Evolutionary conservation across 306 rosid genomes (phyloP).

Genomic region (Dalbergia cultrata): DNA sequence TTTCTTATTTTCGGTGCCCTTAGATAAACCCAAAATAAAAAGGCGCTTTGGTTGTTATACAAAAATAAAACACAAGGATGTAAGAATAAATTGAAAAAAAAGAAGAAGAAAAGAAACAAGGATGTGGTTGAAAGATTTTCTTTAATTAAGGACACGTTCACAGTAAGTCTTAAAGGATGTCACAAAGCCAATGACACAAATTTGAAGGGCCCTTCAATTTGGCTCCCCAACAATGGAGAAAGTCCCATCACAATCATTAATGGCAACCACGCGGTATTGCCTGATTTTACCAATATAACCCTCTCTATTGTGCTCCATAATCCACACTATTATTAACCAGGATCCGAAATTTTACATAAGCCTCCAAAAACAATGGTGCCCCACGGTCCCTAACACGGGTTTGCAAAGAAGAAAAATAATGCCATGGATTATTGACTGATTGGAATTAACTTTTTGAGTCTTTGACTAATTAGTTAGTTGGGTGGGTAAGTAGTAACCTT

Average conservation of each 20-base stretch:
- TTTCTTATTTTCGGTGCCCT: no score
- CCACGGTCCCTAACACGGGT: not conserved
- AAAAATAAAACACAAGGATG: no score
- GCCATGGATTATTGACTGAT: not conserved
- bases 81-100: no score
- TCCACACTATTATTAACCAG: not conserved
- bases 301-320: not conserved
- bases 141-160: not conserved
- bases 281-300: conserved; percentile 55
- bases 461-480: conserved; percentile 23
- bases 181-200: conserved; percentile 17
- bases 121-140: not conserved
- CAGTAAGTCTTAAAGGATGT: not conserved
- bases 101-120: not conserved
- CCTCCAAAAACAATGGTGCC: not conserved
- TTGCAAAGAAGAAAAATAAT: not conserved
- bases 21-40: no score
- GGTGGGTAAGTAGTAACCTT: not conserved
- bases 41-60: no score
- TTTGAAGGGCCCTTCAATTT: conserved; percentile 35
- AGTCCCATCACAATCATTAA: conserved; percentile 63
- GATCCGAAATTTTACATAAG: not conserved
- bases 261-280: conserved; percentile 69
- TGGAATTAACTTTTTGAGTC: not conserved
- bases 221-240: conserved; percentile 30